Conservation (phyloP, 768 basidiomycete species). For the Russula abietina region DNA sequence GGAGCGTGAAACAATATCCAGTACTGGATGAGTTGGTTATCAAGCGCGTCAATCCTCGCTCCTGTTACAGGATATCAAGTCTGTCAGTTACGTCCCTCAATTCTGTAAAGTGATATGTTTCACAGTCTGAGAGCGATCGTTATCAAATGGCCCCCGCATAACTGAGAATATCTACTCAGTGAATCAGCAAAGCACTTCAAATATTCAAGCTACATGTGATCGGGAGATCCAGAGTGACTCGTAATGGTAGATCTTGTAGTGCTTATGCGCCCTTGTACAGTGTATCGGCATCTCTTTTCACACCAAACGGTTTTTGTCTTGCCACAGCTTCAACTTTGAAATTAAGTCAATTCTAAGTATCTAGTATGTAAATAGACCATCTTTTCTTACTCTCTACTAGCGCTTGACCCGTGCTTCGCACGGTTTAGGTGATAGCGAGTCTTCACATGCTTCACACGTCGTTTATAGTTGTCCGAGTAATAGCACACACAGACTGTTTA, state of each 20-base stretch:
- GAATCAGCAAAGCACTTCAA: not conserved
- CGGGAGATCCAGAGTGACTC: not conserved
- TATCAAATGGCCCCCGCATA: not conserved
- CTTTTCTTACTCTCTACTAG: no score
- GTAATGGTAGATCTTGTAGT: not conserved
- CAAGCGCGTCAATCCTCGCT: slow-evolving; percentile 28
- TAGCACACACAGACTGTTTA: no score
- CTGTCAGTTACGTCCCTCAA: not conserved
- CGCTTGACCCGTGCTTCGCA: no score
- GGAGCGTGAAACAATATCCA: slow-evolving; percentile 28
- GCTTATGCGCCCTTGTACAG: no score
- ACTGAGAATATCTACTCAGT: not conserved
- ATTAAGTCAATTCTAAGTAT: no score
- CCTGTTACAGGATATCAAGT: slow-evolving; percentile 26
- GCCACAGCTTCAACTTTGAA: no score
- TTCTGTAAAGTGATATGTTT: not conserved
- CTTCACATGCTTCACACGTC: no score
- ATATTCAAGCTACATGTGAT: not conserved
- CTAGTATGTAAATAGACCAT: no score
- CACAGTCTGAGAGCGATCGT: not conserved
- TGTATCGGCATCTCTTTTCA: no score
- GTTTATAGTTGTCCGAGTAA: no score
- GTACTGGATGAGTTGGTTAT: slow-evolving; percentile 26
- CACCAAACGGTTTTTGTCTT: no score
- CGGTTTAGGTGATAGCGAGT: no score